Percentiles rank a stretch among this genome's conserved stretches.
phyloP scores from a whole-genome alignment of 2,329 filamentous ascomycete genomes.

The Nannizziopsis arthrosporioides region DNA sequence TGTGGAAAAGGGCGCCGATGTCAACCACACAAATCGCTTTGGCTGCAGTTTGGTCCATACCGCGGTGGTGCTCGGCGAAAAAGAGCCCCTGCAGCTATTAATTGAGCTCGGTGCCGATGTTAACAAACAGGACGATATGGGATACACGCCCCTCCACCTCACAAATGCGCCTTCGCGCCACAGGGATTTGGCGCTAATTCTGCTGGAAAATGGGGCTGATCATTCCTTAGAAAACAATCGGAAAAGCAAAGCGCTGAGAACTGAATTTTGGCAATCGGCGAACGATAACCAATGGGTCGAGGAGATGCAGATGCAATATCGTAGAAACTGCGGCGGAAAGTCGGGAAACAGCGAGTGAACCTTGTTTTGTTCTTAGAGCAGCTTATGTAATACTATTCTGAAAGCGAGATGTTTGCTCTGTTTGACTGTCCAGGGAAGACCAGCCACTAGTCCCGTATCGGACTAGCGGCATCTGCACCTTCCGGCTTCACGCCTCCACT shows the following conservation, averaged over 20 bases:
- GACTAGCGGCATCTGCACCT: too few relatives aligned
- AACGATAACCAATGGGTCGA: background rate
- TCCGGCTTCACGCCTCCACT: background rate
- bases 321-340: background rate
- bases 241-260: background rate
- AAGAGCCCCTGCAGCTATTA: background rate
- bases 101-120: conserved; percentile 9
- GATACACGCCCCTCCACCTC: conserved; percentile 7
- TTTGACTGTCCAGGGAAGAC: background rate
- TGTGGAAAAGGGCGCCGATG: conserved; percentile 5
- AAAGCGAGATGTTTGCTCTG: background rate
- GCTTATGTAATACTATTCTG: too few relatives aligned
- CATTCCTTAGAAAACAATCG: background rate
- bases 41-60: conserved; percentile 2
- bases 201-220: conserved; percentile 8
- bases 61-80: background rate
- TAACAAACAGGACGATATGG: background rate
- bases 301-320: background rate
- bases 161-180: background rate
- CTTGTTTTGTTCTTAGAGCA: too few relatives aligned
- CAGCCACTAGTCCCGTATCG: too few relatives aligned
- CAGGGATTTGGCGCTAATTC: background rate
- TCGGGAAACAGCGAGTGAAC: too few relatives aligned
- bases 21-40: background rate
- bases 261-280: background rate